These are phyloP conservation scores for Melaleuca quinquenervia DNA, from an alignment of 345 rosid genomes.

Conservation along the genomic window DNA sequence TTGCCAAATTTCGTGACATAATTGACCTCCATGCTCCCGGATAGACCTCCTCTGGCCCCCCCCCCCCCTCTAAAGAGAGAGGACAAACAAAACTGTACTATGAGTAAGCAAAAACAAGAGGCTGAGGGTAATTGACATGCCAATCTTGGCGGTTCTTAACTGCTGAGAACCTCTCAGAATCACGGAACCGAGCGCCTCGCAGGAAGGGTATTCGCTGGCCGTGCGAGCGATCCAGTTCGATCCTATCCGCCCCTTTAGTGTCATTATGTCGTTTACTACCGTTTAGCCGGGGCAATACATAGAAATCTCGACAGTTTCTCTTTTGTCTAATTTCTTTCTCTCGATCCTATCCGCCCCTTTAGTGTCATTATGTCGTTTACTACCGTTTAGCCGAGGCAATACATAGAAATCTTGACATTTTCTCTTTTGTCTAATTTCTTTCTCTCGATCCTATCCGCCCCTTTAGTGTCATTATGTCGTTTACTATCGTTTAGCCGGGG, in stretches of 20 bases:
- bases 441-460: not conserved
- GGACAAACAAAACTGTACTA: not conserved
- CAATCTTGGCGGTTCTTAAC: not conserved
- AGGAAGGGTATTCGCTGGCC: not conserved
- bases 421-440: too few species aligned
- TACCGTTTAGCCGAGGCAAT: too few species aligned
- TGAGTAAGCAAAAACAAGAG: not conserved
- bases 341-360: too few species aligned
- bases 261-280: not conserved
- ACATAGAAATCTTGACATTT: too few species aligned
- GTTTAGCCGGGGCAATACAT: not conserved
- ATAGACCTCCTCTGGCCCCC: not conserved
- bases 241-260: not conserved
- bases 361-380: too few species aligned
- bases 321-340: too few species aligned
- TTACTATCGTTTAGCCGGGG: not conserved
- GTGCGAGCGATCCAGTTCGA: not conserved
- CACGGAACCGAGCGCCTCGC: not conserved
- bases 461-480: not conserved
- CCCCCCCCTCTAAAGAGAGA: not conserved
- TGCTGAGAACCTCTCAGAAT: not conserved
- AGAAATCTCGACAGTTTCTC: too few species aligned
- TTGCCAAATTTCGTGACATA: not conserved
- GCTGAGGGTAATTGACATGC: not conserved
- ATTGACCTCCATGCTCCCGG: not conserved